A percentile compares a stretch with the other conserved stretches of the same genome.
These are phyloP conservation scores for Bisporella sp. DNA, from an alignment of 2,329 filamentous ascomycete genomes.

Conservation along the genomic window DNA sequence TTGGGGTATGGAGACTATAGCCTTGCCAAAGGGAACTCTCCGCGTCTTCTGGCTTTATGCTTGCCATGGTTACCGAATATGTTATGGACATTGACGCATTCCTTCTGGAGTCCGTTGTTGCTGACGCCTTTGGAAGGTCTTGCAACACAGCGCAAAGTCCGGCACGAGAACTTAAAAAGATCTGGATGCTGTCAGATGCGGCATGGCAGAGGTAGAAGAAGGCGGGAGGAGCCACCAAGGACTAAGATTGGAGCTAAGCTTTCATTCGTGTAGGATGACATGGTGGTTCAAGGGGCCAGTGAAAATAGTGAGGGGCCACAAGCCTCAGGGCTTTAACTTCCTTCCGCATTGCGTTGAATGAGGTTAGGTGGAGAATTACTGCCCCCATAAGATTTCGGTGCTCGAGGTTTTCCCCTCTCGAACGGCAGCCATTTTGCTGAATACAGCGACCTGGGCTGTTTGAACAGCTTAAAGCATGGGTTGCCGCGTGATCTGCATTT, in stretches of 20 bases:
- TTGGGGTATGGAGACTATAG: constrained; percentile 22
- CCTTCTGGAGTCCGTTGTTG: constrained; percentile 7
- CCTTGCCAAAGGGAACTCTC: constrained; percentile 26
- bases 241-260: constrained; percentile 22
- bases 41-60: constrained; percentile 27
- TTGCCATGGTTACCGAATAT: constrained; percentile 26
- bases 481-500: constrained; percentile 25
- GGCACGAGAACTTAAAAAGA: constrained; percentile 15
- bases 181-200: constrained; percentile 16
- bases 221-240: constrained; percentile 21
- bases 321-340: constrained; percentile 6
- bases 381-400: constrained; percentile 7
- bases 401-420: constrained; percentile 9
- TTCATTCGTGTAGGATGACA: constrained; percentile 21
- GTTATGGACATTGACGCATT: constrained; percentile 26
- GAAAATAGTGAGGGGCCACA: constrained; percentile 16
- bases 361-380: constrained; percentile 11
- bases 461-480: constrained; percentile 16
- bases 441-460: constrained; percentile 9
- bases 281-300: constrained; percentile 19
- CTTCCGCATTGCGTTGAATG: constrained; percentile 17
- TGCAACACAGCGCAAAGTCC: constrained; percentile 2
- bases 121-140: constrained; percentile 13
- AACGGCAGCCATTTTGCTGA: constrained; percentile 14
- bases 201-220: constrained; percentile 16